Conservation (phyloP, 2,329 filamentous ascomycete species). For the Verticillium nonalfalfae region DNA sequence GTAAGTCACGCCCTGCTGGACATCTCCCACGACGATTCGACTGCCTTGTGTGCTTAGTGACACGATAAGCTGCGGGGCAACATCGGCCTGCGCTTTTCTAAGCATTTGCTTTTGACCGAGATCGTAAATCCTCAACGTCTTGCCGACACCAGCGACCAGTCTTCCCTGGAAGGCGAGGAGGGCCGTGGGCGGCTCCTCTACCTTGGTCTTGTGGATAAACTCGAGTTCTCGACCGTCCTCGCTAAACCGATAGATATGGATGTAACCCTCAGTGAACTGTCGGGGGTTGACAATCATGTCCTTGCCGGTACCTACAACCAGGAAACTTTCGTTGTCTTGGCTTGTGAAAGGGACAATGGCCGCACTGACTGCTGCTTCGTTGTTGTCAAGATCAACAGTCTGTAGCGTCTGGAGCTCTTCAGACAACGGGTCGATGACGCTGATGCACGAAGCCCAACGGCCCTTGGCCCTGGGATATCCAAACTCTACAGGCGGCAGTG, state of each 20-base stretch:
- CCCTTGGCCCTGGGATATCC: slow-evolving; percentile 78
- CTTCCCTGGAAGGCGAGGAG: slow-evolving; percentile 89
- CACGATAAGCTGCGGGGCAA: slow-evolving; percentile 76
- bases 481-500: slow-evolving; percentile 74
- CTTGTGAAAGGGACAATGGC: slow-evolving; percentile 80
- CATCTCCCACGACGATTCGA: slow-evolving; percentile 86
- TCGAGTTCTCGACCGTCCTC: slow-evolving; percentile 84
- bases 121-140: slow-evolving; percentile 80
- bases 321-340: slow-evolving; percentile 81
- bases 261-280: slow-evolving; percentile 71
- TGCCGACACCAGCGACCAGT: slow-evolving; percentile 78
- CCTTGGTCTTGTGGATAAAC: slow-evolving; percentile 93
- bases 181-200: slow-evolving; percentile 85
- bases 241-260: slow-evolving; percentile 87
- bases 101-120: slow-evolving; percentile 88
- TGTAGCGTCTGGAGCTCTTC: slow-evolving; percentile 65
- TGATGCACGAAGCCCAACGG: slow-evolving; percentile 95
- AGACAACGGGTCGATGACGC: slow-evolving; percentile 76
- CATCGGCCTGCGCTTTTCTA: slow-evolving; percentile 80
- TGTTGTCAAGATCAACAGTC: slow-evolving; percentile 76
- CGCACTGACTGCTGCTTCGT: slow-evolving; percentile 86
- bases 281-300: slow-evolving; percentile 77
- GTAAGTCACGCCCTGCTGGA: slow-evolving; percentile 86
- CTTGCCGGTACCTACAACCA: slow-evolving; percentile 92
- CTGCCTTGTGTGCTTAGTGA: slow-evolving; percentile 85